phyloP scores from a whole-genome alignment of 345 rosid species.

The Rubroshorea leprosula region DNA sequence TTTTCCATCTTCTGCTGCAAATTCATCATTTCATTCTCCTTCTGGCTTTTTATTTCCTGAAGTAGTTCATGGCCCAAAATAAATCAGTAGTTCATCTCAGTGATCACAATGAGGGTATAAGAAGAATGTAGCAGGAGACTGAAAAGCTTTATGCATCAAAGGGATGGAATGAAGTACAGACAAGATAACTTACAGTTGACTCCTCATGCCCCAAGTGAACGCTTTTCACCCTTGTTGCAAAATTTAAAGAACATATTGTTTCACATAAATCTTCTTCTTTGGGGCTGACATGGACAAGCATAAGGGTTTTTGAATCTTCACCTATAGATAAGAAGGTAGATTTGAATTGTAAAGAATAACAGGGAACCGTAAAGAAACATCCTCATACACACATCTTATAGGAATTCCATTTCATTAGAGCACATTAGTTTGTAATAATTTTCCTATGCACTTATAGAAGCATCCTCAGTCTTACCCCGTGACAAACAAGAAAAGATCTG shows the following conservation, averaged over 20 bases:
- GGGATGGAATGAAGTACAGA: background rate
- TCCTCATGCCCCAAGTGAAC: slow-evolving; percentile 53
- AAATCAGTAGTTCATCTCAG: slow-evolving; percentile 10
- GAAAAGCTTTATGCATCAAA: background rate
- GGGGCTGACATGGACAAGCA: slow-evolving; percentile 82
- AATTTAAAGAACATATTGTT: slow-evolving; percentile 70
- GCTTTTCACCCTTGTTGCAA: slow-evolving; percentile 62
- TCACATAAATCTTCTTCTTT: slow-evolving; percentile 82
- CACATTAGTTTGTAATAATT: slow-evolving; percentile 25
- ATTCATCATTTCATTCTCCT: slow-evolving; percentile 42
- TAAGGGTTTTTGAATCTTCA: slow-evolving; percentile 71
- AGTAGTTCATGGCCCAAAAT: background rate
- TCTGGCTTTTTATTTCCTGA: slow-evolving; percentile 48
- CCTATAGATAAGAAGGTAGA: slow-evolving; percentile 31
- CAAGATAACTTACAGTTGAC: slow-evolving; percentile 41
- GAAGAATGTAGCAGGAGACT: background rate
- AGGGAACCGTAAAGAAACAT: background rate
- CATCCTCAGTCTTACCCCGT: no score
- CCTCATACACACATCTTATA: background rate
- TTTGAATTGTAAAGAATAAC: background rate
- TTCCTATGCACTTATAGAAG: slow-evolving; percentile 77
- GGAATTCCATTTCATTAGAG: background rate
- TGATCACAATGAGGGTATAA: slow-evolving; percentile 6
- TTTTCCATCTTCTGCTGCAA: slow-evolving; percentile 41
- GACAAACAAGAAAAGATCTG: no score